Percentiles rank a stretch among this genome's conserved stretches.
These are phyloP conservation scores for Erysimum cheiri DNA, from an alignment of 441 rosid species.

Conservation along the genomic window DNA sequence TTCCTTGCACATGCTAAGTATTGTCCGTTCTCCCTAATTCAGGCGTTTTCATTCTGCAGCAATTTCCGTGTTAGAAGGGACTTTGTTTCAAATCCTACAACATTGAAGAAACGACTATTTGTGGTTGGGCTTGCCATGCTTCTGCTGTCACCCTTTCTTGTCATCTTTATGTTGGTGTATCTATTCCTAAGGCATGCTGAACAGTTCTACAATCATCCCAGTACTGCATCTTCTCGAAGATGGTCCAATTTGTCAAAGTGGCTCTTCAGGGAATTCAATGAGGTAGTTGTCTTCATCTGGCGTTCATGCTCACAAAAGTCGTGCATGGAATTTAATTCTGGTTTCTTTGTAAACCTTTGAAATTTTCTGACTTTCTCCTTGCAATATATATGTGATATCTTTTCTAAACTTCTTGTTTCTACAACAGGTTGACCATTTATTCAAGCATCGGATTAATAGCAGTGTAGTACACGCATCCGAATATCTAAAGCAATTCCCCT, in stretches of 20 bases:
- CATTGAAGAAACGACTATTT: slow-evolving; percentile 85
- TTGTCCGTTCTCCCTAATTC: slow-evolving; percentile 38
- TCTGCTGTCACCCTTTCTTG: slow-evolving; percentile 92
- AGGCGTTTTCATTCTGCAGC: slow-evolving; percentile 58
- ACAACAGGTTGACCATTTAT: slow-evolving; percentile 94
- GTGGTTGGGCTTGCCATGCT: slow-evolving; percentile 93
- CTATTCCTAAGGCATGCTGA: slow-evolving; percentile 97
- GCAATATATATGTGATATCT: slow-evolving; percentile 1
- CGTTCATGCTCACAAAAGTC: slow-evolving; percentile 7
- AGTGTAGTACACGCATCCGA: slow-evolving; percentile 86
- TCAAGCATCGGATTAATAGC: slow-evolving; percentile 95
- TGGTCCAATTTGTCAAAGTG: slow-evolving; percentile 99
- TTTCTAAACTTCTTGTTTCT: slow-evolving; percentile 32
- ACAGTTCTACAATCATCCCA: slow-evolving; percentile 96
- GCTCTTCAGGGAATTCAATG: slow-evolving; percentile 96
- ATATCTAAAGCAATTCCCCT: slow-evolving; percentile 89
- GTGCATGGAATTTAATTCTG: slow-evolving; percentile 2
- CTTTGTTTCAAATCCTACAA: slow-evolving; percentile 79
- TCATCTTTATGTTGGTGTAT: slow-evolving; percentile 95
- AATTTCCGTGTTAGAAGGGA: slow-evolving; percentile 89
- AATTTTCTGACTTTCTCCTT: background rate
- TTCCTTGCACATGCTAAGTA: slow-evolving; percentile 24
- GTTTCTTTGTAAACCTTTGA: background rate
- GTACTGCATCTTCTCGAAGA: slow-evolving; percentile 94
- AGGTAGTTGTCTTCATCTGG: slow-evolving; percentile 57